Evolutionary conservation across 768 basidiomycete genomes (phyloP), one percentile per base, ranked within the genome.

Genomic region (Neoboletus brunneissimus): DNA sequence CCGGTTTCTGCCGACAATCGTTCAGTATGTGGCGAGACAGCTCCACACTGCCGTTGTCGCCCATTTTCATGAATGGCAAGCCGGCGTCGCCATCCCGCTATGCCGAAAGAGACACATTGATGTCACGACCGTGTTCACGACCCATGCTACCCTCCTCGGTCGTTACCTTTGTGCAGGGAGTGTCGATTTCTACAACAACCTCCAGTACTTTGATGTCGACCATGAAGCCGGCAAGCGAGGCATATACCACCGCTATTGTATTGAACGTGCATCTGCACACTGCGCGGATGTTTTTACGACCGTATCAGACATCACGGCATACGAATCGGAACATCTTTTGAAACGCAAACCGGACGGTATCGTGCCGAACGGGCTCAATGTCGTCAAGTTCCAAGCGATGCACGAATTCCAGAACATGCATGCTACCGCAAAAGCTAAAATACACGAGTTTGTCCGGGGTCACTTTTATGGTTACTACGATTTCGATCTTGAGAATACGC

Each of bases 51-150:
- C 95, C 18, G 91, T 98, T 64, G 82, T 98, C 55, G 95, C 94
- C 62, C 97, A 99, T 74, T 97, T 99, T 79, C 97, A 99, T 73
- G 97, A 99, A 74, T 99, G 97, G 97, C 97, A 98, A 71, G 96
- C 94, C 10, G 95, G 96, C 44, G 85, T 97, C 45, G 93, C 95
- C 25, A 97, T 98, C 54, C 88, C 93, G 9, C 82, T 98, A 15
- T 96, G 93, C 74, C 82, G 97, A 61, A 98, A 97, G 75, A 83
- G 97, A 51, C 95, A 97, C 70, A 88, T 99, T 69, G 97, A 99
- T 75, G 88, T 99, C 61, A 98, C 96, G 43, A 98, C 97, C 70
- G 89, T 98, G 65, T 98, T 98, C 76, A 98, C 96, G 20, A 98
- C 96, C 32, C 96, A 98, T 71, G 97, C 97, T 11, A 99, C 97